Evolutionary conservation across 1,284 basidiomycete species (phyloP), one percentile per base, ranked within the genome.

Genomic region (Trametes versicolor): DNA sequence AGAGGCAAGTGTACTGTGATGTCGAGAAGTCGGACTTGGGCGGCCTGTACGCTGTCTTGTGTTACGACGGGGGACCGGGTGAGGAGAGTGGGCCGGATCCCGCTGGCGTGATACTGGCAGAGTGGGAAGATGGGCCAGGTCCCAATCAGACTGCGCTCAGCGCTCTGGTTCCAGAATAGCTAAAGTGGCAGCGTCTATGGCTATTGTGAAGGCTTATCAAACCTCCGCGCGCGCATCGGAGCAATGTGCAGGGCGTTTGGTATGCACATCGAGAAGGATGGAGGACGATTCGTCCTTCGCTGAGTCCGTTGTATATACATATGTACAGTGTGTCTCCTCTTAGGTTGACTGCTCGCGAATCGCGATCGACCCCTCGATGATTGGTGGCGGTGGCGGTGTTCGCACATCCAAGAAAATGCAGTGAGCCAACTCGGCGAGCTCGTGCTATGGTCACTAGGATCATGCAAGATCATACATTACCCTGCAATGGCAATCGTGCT

Each of bases 311-410:
- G 17, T 43, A 15, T 7, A 19, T 4, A 4, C 3, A 13, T 4
- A n/a, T 19, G 41, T 43, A 43, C 41, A 17, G 3, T 19, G 17
- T 43, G 19, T 43, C 19, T 7, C 39, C 15, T 9, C 19, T 17
- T 17, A 17, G 6, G 15, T 43, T 19, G 6, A 17, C 19, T 43
- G 17, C 2, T 13, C 10, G 15, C 37, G 15, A 39, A 39, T 32
- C 29, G 29, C 54, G 54, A 47, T n/a, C 41, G 39, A 25, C 15
- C 13, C 19, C 29, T 57, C 29, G 39, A 43, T 41, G 36, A 23
- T 43, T 19, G 19, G 55, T 57, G 45, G 55, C 55, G 45, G 55
- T 57, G 51, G 51, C 51, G 36, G 34, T 54, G 34, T 39, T 34
- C 3, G 17, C 15, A 17, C 41, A 43, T 13, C 2, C 15, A 7